Evolutionary conservation across 192 early-diverging fungal species (phyloP).

Genomic region (Allomyces arbusculus): DNA sequence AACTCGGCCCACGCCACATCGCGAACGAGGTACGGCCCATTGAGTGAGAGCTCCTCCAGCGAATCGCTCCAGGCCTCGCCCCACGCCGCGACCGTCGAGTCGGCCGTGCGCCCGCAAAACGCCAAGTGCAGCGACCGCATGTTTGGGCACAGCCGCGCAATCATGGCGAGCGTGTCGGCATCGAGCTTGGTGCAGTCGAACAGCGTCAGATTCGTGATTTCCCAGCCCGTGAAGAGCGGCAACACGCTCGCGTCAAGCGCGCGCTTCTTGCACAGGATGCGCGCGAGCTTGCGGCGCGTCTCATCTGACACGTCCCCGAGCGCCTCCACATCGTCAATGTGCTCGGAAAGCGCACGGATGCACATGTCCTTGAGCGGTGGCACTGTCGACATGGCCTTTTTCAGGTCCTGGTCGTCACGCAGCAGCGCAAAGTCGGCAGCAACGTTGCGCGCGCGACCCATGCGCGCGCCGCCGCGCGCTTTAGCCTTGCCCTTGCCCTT

Average conservation of each 20-base stretch:
- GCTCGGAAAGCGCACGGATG: background rate
- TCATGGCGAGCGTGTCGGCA: background rate
- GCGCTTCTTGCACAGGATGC: background rate
- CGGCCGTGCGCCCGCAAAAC: background rate
- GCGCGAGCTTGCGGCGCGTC: background rate
- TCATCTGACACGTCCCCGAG: background rate
- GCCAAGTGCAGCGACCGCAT: background rate
- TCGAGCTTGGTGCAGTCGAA: background rate
- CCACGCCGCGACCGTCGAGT: background rate
- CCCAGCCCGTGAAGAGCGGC: background rate
- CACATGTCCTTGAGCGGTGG: background rate
- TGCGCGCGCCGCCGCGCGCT: background rate
- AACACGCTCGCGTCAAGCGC: background rate
- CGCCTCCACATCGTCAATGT: background rate
- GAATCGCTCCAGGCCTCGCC: background rate
- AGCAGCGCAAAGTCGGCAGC: background rate
- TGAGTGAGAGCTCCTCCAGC: background rate
- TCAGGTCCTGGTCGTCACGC: background rate
- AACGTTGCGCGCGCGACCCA: background rate
- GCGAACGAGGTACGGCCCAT: background rate
- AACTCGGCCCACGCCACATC: background rate
- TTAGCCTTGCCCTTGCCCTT: background rate
- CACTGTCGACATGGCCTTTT: background rate
- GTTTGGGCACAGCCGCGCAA: background rate
- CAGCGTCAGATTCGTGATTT: background rate